phyloP scores from a whole-genome alignment of 2,329 filamentous ascomycete genomes.

The Aspergillus sp. region DNA sequence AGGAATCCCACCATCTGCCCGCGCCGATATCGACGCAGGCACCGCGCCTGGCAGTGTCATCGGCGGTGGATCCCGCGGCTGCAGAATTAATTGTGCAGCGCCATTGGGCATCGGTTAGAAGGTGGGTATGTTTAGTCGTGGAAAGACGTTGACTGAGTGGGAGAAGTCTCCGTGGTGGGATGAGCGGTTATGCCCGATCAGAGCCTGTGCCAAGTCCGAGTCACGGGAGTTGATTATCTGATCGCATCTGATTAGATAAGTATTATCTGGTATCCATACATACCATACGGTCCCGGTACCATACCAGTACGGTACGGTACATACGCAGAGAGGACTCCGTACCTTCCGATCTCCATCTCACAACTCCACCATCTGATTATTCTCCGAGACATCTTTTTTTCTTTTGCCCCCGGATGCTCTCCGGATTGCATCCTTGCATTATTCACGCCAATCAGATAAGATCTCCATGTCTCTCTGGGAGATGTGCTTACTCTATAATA shows the following conservation, averaged over 20 bases:
- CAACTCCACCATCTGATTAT: too few species aligned
- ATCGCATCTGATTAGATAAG: neutral
- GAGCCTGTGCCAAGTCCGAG: neutral
- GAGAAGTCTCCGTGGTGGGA: neutral
- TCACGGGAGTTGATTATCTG: neutral
- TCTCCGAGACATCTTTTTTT: too few species aligned
- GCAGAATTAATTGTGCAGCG: neutral
- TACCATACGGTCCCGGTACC: too few species aligned
- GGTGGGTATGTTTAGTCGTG: neutral
- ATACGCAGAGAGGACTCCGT: too few species aligned
- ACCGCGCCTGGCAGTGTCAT: constrained; percentile 9
- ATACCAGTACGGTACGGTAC: neutral
- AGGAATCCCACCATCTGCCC: neutral
- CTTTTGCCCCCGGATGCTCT: too few species aligned
- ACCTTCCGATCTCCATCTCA: too few species aligned
- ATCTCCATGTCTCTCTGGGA: too few species aligned
- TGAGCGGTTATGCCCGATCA: neutral
- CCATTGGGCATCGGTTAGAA: too few species aligned
- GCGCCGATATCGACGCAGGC: constrained; percentile 8
- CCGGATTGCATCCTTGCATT: too few species aligned
- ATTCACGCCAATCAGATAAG: too few species aligned
- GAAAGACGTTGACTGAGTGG: neutral
- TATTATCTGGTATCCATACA: too few species aligned
- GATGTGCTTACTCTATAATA: too few species aligned
- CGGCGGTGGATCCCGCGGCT: constrained; percentile 5